Percentiles rank a stretch among this genome's conserved stretches.
Evolutionary conservation across 2,329 filamentous ascomycete species (phyloP).

Genomic region (Fusarium dlaminii): DNA sequence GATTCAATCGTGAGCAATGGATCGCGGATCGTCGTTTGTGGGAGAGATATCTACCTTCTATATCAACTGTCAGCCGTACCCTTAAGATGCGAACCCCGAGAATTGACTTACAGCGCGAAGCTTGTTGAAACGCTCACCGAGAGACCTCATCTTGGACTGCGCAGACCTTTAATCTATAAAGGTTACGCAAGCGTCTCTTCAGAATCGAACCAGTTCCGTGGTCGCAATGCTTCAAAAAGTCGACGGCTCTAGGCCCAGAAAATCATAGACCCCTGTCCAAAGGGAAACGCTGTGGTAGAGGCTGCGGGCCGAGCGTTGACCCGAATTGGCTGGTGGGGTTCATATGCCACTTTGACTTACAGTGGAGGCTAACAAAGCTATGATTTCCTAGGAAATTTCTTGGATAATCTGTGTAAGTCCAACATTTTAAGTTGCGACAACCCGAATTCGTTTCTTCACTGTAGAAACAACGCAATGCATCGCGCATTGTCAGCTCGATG

Average conservation of each 20-base stretch:
- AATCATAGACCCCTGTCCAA: conserved; percentile 38
- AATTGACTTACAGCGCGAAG: conserved; percentile 71
- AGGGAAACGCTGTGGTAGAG: conserved; percentile 22
- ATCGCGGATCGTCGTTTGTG: conserved; percentile 24
- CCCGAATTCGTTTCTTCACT: neutral
- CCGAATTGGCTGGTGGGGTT: conserved; percentile 32
- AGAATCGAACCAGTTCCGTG: conserved; percentile 14
- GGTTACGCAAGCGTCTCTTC: conserved; percentile 22
- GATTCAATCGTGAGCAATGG: conserved; percentile 42
- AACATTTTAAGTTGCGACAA: conserved; percentile 13
- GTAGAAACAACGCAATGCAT: conserved; percentile 51
- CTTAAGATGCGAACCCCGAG: neutral
- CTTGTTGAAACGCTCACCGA: conserved; percentile 77
- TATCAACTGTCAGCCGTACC: conserved; percentile 31
- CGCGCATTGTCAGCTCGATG: conserved; percentile 55
- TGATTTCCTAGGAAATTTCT: conserved; percentile 40
- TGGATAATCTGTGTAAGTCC: conserved; percentile 25
- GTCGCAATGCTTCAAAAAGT: conserved; percentile 42
- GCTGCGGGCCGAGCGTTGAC: conserved; percentile 43
- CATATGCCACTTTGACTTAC: conserved; percentile 13
- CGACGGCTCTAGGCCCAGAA: conserved; percentile 38
- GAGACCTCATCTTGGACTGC: conserved; percentile 51
- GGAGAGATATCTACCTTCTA: conserved; percentile 54
- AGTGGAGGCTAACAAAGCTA: neutral
- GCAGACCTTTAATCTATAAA: conserved; percentile 27